Conservation (phyloP, 805 yeast genomes). For the Saturnispora quitensis region DNA sequence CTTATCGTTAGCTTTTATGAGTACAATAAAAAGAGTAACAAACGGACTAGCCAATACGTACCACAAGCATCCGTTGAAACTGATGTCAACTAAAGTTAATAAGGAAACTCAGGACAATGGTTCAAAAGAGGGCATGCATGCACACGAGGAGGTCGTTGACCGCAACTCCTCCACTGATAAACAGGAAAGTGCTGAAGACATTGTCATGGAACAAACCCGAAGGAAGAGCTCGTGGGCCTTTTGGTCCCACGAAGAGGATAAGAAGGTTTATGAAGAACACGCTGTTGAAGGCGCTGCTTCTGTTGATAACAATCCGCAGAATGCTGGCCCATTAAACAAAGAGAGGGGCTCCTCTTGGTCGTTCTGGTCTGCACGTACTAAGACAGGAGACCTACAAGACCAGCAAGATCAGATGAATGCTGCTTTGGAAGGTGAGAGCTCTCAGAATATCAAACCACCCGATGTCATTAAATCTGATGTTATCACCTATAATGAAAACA, state of each 20-base stretch:
- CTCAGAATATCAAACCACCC: background rate
- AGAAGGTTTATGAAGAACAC: background rate
- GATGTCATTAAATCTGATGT: slow-evolving; percentile 11
- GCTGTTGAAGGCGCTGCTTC: background rate
- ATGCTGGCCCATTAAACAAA: slow-evolving; percentile 3
- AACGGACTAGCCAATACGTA: background rate
- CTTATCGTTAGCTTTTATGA: background rate
- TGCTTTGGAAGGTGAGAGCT: background rate
- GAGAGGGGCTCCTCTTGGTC: slow-evolving; percentile 23
- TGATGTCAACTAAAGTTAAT: background rate
- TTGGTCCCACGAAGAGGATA: slow-evolving; percentile 12
- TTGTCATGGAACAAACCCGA: background rate
- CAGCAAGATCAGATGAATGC: background rate
- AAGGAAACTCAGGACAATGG: background rate
- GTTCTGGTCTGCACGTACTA: slow-evolving; percentile 18
- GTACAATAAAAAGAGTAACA: background rate
- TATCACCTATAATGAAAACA: background rate
- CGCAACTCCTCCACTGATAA: background rate
- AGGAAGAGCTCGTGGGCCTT: slow-evolving; percentile 22
- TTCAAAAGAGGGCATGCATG: background rate
- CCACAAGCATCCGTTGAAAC: background rate
- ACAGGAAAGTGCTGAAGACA: background rate
- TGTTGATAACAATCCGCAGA: slow-evolving; percentile 8
- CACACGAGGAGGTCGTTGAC: background rate
- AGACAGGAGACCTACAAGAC: background rate